phyloP scores from a whole-genome alignment of 2,329 filamentous ascomycete genomes.

The Botryosphaeria dothidea region DNA sequence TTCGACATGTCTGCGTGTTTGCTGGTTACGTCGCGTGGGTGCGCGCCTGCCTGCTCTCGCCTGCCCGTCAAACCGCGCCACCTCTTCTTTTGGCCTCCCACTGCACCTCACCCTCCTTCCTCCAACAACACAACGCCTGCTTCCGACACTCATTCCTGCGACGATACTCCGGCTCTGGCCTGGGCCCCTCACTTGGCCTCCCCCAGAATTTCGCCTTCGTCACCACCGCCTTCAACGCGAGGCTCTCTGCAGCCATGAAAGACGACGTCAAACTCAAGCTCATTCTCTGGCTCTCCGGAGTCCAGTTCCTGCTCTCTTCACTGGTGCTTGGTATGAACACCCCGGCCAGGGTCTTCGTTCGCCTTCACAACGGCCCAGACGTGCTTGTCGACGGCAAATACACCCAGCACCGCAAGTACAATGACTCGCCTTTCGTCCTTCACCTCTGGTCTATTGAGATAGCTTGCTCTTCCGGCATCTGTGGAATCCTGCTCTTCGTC shows the following conservation, averaged over 20 bases:
- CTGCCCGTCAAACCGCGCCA: no score
- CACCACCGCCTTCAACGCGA: not conserved
- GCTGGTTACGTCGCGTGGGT: no score
- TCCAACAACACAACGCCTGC: no score
- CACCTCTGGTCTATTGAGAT: not conserved
- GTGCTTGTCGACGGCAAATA: not conserved
- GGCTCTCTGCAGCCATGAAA: not conserved
- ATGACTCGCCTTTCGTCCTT: not conserved
- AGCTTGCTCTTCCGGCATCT: not conserved
- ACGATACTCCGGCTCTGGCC: no score
- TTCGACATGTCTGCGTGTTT: no score
- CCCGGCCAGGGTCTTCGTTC: not conserved
- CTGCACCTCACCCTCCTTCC: no score
- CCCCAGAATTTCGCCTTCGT: not conserved
- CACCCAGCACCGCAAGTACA: not conserved
- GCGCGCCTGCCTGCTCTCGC: no score
- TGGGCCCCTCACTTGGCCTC: no score
- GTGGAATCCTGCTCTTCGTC: not conserved
- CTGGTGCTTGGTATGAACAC: not conserved
- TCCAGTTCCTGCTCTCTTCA: not conserved
- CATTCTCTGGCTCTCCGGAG: not conserved
- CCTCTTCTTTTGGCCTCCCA: no score
- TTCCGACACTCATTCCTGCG: no score
- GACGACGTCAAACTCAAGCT: not conserved
- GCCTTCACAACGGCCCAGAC: not conserved